Percentiles rank a stretch among this genome's conserved stretches.
Conservation (phyloP, 208 protist genomes). For the Acanthamoeba castellanii region DNA sequence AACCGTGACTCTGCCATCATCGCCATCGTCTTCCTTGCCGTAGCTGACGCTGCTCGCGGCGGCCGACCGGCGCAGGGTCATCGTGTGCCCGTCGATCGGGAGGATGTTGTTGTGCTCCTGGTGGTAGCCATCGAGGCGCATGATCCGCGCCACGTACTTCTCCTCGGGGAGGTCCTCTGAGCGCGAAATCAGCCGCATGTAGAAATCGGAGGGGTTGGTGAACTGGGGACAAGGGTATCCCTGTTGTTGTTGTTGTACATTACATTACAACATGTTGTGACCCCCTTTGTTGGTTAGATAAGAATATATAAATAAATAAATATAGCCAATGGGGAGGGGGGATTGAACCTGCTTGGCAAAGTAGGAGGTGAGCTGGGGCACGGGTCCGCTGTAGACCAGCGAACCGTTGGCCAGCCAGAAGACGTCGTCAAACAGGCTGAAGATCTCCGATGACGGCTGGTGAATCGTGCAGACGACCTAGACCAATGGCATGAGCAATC, state of each 20-base stretch:
- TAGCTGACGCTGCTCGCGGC: no score
- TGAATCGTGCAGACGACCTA: slow-evolving; percentile 94
- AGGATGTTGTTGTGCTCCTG: slow-evolving; percentile 35
- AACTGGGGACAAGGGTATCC: slow-evolving; percentile 64
- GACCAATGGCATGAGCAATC: no score
- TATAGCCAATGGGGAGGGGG: not conserved
- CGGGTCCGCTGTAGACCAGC: slow-evolving; percentile 92
- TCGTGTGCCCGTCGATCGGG: slow-evolving; percentile 23
- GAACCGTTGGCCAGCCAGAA: slow-evolving; percentile 92
- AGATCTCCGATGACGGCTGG: slow-evolving; percentile 93
- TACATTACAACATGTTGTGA: no score
- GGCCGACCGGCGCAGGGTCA: not conserved
- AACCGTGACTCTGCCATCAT: not conserved
- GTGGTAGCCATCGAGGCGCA: slow-evolving; percentile 7
- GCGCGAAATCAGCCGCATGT: slow-evolving; percentile 9
- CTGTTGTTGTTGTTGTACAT: not conserved
- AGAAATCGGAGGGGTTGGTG: slow-evolving; percentile 57
- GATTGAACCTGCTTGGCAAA: slow-evolving; percentile 11
- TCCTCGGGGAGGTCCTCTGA: slow-evolving; percentile 16
- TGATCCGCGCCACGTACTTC: slow-evolving; percentile 24
- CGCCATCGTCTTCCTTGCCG: not conserved
- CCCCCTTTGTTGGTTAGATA: no score
- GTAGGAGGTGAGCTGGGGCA: not conserved
- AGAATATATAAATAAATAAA: not conserved
- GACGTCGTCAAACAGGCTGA: slow-evolving; percentile 94